Base-by-base conservation (phyloP, 352 stramenopile genomes). In the Halophytophthora batemanensis region DNA sequence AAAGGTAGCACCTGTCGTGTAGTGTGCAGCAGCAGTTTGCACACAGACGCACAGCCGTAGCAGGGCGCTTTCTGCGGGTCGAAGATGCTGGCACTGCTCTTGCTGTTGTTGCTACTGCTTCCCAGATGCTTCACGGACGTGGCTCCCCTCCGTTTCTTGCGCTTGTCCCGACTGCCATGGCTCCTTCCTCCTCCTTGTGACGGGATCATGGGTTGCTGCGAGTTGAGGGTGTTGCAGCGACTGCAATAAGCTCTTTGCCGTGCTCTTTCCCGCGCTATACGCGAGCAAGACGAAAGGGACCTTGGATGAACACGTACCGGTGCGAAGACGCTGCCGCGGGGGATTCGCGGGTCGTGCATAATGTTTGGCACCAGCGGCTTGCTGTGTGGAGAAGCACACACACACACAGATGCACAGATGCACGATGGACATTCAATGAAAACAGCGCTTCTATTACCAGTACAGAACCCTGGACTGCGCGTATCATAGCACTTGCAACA, bases 311-410 rank as follows among this genome's bases (percentile, higher is more conserved):
- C 5, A 61, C 57, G n/a, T 42, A 87, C 76, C 35, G 66, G 52
- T 3, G 77, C 77, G 28, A 86, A 90, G 18, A 88, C 74, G 33
- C 69, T 88, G 2, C 80, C 80, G 29, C 80, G 63, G 28, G 69
- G 61, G 12, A 90, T 69, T 21, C 80, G 76, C 28, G 75, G 75
- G 34, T 90, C 75, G 53, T 88, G 74, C 80, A 90, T 90, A 46
- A 88, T 90, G 40, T 90, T 90, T 12, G 74, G 62, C 18, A 62
- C 55, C 17, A 60, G 29, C 2, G 60, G 33, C 36, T 78, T 83
- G 47, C 42, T 73, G 15, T 13, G 12, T 40, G 17, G 14, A 13
- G 25, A 31, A 31, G 25, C 4, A 31, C n/a, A n/a, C n/a, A 31
- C 25, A 31, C 25, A 31, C 4, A 8, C 25, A 45, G 23, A 19